Evolutionary conservation across 2,329 filamentous ascomycete genomes (phyloP).

Genomic region (Xylaria hypoxylon): DNA sequence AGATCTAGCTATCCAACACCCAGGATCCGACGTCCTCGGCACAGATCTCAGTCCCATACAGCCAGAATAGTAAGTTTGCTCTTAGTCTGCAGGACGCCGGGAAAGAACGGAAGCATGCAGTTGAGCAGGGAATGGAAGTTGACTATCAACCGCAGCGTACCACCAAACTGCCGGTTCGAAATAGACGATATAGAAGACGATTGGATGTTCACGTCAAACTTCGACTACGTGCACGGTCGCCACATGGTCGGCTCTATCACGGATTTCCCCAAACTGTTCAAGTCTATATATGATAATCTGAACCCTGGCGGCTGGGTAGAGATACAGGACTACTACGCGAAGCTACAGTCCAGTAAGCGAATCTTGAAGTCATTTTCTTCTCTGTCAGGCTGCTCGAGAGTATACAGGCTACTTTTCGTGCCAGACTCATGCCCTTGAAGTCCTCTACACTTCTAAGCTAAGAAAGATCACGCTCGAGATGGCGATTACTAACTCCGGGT

Average conservation of each 20-base stretch:
- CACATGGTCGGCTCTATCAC: conserved; percentile 63
- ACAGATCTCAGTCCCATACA: conserved; percentile 63
- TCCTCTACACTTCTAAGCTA: background rate
- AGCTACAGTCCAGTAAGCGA: conserved; percentile 35
- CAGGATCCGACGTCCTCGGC: conserved; percentile 55
- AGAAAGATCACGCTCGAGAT: background rate
- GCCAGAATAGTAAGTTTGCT: conserved; percentile 50
- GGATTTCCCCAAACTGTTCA: conserved; percentile 62
- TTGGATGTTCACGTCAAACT: conserved; percentile 62
- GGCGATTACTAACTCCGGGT: background rate
- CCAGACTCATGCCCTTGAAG: background rate
- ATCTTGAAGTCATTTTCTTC: background rate
- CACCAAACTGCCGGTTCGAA: conserved; percentile 66
- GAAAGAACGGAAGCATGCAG: background rate
- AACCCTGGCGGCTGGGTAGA: conserved; percentile 58
- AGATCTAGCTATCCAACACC: conserved; percentile 54
- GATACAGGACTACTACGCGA: conserved; percentile 50
- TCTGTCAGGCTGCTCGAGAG: background rate
- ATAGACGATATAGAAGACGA: conserved; percentile 66
- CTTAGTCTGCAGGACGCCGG: too few relatives aligned
- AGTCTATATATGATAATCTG: conserved; percentile 57
- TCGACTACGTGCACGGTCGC: conserved; percentile 67
- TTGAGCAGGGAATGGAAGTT: background rate
- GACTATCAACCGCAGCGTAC: conserved; percentile 52
- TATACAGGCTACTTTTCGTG: background rate